Evolutionary conservation across 208 protist species (phyloP), one percentile per base, ranked within the genome.

Genomic region (Leishmania arabica): DNA sequence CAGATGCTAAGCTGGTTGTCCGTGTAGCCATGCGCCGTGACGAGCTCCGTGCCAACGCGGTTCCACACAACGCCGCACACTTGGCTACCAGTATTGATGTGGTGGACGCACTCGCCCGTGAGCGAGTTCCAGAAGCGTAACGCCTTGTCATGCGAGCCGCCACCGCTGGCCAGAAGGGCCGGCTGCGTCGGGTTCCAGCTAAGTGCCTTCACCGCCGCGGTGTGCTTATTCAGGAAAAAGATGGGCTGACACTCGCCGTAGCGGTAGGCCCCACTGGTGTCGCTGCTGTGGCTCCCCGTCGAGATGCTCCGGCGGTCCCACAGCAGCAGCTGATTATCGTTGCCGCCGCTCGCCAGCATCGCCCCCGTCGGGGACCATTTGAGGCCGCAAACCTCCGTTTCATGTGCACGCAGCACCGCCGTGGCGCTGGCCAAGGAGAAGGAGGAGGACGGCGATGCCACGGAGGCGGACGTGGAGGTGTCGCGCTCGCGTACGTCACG

Each of bases 1-100:
- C 99, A 99, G 56, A 99, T 93, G 69, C 93, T 98, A 6, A 99
- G 92, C 87, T 99, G 99, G 88, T 99, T 99, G 80, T 99, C 91
- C 8, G 95, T 95, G 89, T 99, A 99, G 78, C 99, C 99, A 89
- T 99, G 99, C 19, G 97, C 97, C 64, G 97, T 99, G 62, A 99
- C 93, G 3, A 99, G 90, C 91, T 99, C 99, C 54, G 93, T 97
- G 45, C 99, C 95, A 75, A 89, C 88, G 69, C 76, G 93, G 54
- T 91, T 95, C 99, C 99, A 99, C 73, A 99, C 78, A 31, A 99
- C 85, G 0, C 95, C 93, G 86, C 99, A 99, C 11, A 99, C 98
- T 88, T 99, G 98, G 58, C 92, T 98, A 42, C 98, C 89, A 0
- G 99, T 99, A 85, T 99, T 98, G 64, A 99, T 92, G 69, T 85